These are phyloP conservation scores for Abortiporus biennis DNA, from an alignment of 1,284 basidiomycete species.

Conservation along the genomic window DNA sequence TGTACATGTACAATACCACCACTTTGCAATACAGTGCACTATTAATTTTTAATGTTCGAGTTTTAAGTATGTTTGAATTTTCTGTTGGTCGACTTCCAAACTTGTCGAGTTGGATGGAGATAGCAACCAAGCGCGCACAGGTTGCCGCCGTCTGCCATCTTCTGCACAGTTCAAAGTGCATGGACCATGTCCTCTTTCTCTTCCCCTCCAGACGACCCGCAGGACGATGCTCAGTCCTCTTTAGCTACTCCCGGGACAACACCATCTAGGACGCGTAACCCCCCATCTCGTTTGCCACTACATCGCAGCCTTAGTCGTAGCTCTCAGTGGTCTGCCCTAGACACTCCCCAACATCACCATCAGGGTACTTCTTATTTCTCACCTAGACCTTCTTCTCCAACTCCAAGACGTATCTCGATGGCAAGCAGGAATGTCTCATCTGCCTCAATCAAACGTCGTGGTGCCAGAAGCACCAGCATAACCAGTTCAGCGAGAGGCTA, in stretches of 20 bases:
- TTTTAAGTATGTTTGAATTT: too few species aligned
- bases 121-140: too few species aligned
- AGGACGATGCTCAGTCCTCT: constrained; percentile 13
- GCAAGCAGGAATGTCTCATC: constrained; percentile 42
- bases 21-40: too few species aligned
- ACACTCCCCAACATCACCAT: constrained; percentile 57
- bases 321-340: constrained; percentile 48
- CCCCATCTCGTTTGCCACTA: constrained; percentile 27
- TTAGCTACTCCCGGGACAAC: constrained; percentile 17
- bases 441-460: constrained; percentile 37
- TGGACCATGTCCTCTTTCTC: too few species aligned
- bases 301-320: constrained; percentile 44
- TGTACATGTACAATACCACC: too few species aligned
- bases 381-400: constrained; percentile 34
- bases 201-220: too few species aligned
- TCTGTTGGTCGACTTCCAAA: too few species aligned
- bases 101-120: too few species aligned
- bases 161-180: too few species aligned
- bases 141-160: too few species aligned
- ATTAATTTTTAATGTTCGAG: too few species aligned
- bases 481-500: constrained; percentile 38
- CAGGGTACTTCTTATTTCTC: constrained; percentile 65
- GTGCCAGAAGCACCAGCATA: constrained; percentile 53
- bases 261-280: constrained; percentile 18
- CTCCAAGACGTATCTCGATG: constrained; percentile 33